Evolutionary conservation across 495 filamentous ascomycete species (phyloP).

Genomic region (Aspergillus leporis): DNA sequence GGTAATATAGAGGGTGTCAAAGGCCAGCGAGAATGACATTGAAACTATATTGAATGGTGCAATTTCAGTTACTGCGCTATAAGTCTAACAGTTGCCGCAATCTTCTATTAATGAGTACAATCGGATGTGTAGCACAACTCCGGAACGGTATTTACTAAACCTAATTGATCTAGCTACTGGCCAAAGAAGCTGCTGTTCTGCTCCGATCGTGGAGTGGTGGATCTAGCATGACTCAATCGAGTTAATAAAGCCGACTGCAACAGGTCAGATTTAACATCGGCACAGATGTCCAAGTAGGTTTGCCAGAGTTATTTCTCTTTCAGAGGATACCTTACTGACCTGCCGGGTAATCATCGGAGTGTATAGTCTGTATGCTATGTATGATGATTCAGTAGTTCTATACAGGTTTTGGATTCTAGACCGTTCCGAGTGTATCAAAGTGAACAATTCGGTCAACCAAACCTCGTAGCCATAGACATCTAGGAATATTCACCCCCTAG

Average conservation of each 20-base stretch:
- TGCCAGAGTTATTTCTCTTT: not conserved
- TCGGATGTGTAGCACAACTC: not conserved
- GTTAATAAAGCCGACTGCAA: not conserved
- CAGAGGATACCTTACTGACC: not conserved
- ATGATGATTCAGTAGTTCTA: not conserved
- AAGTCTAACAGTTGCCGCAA: not conserved
- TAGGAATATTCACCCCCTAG: not conserved
- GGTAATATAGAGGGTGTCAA: too few relatives aligned
- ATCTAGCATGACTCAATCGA: not conserved
- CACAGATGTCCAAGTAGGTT: not conserved
- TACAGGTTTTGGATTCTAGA: not conserved
- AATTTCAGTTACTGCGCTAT: not conserved
- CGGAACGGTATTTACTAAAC: conserved; percentile 5
- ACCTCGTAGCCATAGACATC: not conserved
- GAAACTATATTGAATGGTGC: not conserved
- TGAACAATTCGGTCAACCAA: not conserved
- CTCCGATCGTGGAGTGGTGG: not conserved
- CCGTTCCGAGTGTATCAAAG: not conserved
- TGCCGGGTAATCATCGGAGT: not conserved
- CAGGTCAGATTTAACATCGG: not conserved
- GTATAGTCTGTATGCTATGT: not conserved
- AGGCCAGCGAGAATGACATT: not conserved
- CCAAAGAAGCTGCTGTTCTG: not conserved
- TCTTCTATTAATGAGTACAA: not conserved
- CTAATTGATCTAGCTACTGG: conserved; percentile 5